Evolutionary conservation across 2,329 filamentous ascomycete species (phyloP).

Genomic region (Cercospora brassicicola): DNA sequence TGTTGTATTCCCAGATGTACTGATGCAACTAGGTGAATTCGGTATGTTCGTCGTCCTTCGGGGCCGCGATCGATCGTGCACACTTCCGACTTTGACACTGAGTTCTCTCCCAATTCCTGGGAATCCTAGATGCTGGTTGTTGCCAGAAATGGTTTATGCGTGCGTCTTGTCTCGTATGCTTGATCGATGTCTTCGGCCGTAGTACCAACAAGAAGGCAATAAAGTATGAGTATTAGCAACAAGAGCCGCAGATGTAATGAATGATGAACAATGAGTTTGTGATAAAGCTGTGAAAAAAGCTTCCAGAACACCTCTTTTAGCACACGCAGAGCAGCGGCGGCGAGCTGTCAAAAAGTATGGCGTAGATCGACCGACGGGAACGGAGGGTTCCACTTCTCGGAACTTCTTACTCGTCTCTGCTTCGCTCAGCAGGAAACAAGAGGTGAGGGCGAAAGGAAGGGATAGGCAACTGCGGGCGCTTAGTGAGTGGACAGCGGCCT

Average conservation of each 20-base stretch:
- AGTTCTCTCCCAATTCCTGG: too few relatives aligned
- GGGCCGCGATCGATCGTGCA: background rate
- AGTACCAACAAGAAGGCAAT: background rate
- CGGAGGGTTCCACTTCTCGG: background rate
- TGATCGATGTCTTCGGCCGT: background rate
- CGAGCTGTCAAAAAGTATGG: constrained; percentile 2
- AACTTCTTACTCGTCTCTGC: background rate
- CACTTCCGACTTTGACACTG: background rate
- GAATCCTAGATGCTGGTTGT: background rate
- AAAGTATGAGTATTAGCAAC: background rate
- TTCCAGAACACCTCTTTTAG: background rate
- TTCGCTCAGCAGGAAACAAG: background rate
- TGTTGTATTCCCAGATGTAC: background rate
- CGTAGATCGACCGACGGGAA: background rate
- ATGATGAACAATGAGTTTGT: background rate
- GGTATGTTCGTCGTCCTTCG: background rate
- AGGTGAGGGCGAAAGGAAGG: background rate
- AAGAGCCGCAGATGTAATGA: background rate
- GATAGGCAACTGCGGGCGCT: background rate
- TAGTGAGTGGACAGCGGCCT: background rate
- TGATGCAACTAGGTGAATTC: background rate
- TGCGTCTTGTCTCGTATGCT: background rate
- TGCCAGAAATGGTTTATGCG: background rate
- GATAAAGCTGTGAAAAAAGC: background rate
- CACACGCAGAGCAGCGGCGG: background rate